Evolutionary conservation across 2,329 filamentous ascomycete species (phyloP).

Genomic region (Phoma sp.): DNA sequence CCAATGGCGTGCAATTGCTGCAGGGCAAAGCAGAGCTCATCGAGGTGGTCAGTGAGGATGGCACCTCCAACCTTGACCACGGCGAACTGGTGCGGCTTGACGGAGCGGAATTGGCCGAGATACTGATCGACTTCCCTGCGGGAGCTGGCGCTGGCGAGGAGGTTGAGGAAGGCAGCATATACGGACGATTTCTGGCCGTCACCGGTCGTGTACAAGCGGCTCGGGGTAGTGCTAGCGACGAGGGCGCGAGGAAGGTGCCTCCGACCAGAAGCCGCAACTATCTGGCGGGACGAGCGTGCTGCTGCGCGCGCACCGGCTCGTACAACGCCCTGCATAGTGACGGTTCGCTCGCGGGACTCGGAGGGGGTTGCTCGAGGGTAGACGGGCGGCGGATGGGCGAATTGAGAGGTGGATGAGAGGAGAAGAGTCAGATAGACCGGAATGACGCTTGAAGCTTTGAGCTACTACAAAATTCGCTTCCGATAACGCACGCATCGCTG

Average conservation of each 20-base stretch:
- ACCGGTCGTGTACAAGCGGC: constrained; percentile 41
- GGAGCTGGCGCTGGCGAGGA: constrained; percentile 93
- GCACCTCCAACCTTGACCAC: constrained; percentile 98
- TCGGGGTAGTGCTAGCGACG: constrained; percentile 34
- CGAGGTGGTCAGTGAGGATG: constrained; percentile 91
- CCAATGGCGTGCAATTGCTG: constrained; percentile 94
- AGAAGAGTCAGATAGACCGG: constrained; percentile 20
- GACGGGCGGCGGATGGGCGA: constrained; percentile 25
- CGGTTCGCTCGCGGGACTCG: constrained; percentile 34
- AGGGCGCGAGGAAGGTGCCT: constrained; percentile 42
- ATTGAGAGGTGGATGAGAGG: constrained; percentile 27
- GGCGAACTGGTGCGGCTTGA: constrained; percentile 95
- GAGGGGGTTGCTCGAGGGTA: constrained; percentile 23
- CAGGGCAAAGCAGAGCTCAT: constrained; percentile 86
- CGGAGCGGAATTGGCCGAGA: constrained; percentile 94
- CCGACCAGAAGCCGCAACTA: constrained; percentile 35
- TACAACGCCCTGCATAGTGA: constrained; percentile 48
- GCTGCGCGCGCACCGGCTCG: constrained; percentile 46
- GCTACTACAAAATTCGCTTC: constrained; percentile 41
- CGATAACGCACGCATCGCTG: constrained; percentile 38
- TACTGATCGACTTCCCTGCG: constrained; percentile 98
- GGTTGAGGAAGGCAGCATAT: constrained; percentile 79
- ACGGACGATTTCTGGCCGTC: constrained; percentile 45
- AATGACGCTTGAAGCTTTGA: constrained; percentile 28
- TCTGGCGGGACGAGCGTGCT: constrained; percentile 43